Evolutionary conservation across 1,284 basidiomycete species (phyloP), one percentile per base, ranked within the genome.

Genomic region (Tylopilus orsonianus): DNA sequence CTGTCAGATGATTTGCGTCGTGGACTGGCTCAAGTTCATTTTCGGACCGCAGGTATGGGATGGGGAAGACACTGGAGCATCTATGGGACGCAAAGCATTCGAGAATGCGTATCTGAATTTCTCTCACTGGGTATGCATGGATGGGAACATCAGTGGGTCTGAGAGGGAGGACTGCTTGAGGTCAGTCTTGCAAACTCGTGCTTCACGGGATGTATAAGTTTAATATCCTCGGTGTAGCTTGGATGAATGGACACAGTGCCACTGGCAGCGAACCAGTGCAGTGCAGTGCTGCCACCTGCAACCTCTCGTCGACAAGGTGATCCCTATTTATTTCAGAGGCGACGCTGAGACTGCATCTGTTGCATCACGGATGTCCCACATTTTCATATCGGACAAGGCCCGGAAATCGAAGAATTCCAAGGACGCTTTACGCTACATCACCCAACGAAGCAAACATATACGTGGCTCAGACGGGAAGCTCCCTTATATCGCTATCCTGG

Each of bases 321-420:
- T 56, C 20, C 48, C 46, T 2, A 48, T 56, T 8, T 53, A 41
- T 24, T 56, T 53, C 42, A 39, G 56, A 22, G 39, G 36, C 13
- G 13, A 8, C n/a, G 39, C 32, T 12, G 13, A 24, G 0, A 20
- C 22, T 16, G 7, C 42, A 19, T 2, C 32, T 29, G 4, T 1
- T 8, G 24, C 18, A 18, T 20, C 16, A 29, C 14, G 34, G 4
- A 27, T 37, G 5, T 38, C 46, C n/a, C 24, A 44, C 13, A 47
- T 36, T 18, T 47, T 47, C 20, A 36, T 47, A 26, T 26, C 9
- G 12, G 26, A 29, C 33, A 32, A 47, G 8, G n/a, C 18, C 9
- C 30, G 8, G 19, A n/a, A n/a, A n/a, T 34, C 20, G 18, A 6
- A 10, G 10, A 13, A 34, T 43, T 43, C 38, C 24, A 35, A 35